Percentiles rank a stretch among this genome's conserved stretches.
phyloP scores from a whole-genome alignment of 495 filamentous ascomycete genomes.

The Hyphodiscus hymeniophilus region DNA sequence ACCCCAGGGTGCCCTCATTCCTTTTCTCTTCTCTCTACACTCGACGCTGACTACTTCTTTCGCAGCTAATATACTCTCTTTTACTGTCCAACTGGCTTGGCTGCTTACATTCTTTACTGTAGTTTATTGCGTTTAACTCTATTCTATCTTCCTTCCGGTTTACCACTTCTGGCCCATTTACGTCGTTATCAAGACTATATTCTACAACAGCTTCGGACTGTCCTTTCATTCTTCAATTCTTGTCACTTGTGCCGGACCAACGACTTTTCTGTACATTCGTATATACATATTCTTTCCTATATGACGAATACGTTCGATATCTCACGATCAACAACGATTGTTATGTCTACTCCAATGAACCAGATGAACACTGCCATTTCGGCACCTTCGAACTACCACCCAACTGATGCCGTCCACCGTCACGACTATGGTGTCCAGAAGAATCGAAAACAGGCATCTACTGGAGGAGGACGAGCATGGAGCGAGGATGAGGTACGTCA shows the following conservation, averaged over 20 bases:
- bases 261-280: slow-evolving; percentile 7
- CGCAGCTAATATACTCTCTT: slow-evolving; percentile 49
- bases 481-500: slow-evolving; percentile 63
- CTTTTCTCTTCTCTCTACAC: slow-evolving; percentile 27
- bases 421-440: slow-evolving; percentile 48
- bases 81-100: slow-evolving; percentile 49
- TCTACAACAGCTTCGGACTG: slow-evolving; percentile 19
- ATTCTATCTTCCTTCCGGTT: slow-evolving; percentile 17
- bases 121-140: slow-evolving; percentile 34
- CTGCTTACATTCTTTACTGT: slow-evolving; percentile 43
- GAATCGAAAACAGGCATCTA: slow-evolving; percentile 55
- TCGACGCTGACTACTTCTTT: slow-evolving; percentile 21
- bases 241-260: slow-evolving; percentile 21
- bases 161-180: slow-evolving; percentile 2
- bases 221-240: slow-evolving; percentile 20
- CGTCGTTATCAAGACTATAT: slow-evolving; percentile 10
- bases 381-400: slow-evolving; percentile 31
- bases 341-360: slow-evolving; percentile 32
- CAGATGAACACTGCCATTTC: slow-evolving; percentile 33
- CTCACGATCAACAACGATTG: slow-evolving; percentile 19
- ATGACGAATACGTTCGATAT: slow-evolving; percentile 7
- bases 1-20: slow-evolving; percentile 33
- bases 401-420: slow-evolving; percentile 37
- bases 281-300: slow-evolving; percentile 13
- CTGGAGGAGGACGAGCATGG: slow-evolving; percentile 67